A percentile compares a stretch with the other conserved stretches of the same genome.
phyloP scores from a whole-genome alignment of 1,139 yeast species.

The Saccharomyces hybrid region DNA sequence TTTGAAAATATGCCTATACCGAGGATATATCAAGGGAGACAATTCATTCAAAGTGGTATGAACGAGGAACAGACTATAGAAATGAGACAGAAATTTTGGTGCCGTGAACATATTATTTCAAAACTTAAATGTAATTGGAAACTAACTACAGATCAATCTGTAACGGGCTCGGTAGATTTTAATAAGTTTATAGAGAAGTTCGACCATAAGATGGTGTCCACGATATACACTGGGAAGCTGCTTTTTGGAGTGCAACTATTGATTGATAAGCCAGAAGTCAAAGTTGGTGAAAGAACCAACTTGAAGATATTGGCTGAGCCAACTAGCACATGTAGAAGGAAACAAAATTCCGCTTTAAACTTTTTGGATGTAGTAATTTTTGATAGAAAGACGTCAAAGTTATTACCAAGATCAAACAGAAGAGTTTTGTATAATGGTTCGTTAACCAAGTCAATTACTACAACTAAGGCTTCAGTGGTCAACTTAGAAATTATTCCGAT shows the following conservation, averaged over 20 bases:
- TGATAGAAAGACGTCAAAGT: constrained; percentile 22
- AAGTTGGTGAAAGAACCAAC: constrained; percentile 14
- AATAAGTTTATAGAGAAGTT: constrained; percentile 24
- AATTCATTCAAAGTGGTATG: constrained; percentile 57
- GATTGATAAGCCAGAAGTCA: constrained; percentile 7
- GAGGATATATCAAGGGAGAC: constrained; percentile 57
- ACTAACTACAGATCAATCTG: constrained; percentile 11
- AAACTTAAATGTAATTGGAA: constrained; percentile 61
- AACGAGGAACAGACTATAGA: constrained; percentile 45
- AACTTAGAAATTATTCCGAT: constrained; percentile 23
- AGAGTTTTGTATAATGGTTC: constrained; percentile 26
- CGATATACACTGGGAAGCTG: constrained; percentile 18
- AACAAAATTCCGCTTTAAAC: constrained; percentile 3
- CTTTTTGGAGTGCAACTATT: constrained; percentile 15
- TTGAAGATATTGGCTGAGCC: constrained; percentile 2
- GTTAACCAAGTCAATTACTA: constrained; percentile 12
- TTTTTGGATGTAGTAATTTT: constrained; percentile 16
- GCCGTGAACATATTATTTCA: constrained; percentile 55
- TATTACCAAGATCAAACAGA: constrained; percentile 21
- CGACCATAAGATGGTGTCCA: constrained; percentile 19
- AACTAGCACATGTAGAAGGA: background rate
- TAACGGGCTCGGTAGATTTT: constrained; percentile 22
- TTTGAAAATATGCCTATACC: constrained; percentile 55
- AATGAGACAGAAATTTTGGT: constrained; percentile 71
- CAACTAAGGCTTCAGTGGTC: constrained; percentile 6